Conservation (phyloP, 805 yeast species). For the Lachancea meyersii region DNA sequence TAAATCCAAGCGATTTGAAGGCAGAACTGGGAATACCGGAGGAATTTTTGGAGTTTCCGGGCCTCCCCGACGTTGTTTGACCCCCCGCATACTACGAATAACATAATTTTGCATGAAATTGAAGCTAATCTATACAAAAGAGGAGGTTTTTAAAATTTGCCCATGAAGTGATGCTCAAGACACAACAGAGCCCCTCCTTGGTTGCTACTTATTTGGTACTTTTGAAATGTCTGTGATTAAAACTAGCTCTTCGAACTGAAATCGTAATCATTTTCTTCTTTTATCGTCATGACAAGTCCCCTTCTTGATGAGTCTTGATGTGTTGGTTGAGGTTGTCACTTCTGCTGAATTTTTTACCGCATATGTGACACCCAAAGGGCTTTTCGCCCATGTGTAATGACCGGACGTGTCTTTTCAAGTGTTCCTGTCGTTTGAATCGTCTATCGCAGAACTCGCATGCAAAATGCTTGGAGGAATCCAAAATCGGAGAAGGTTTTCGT, state of each 20-base stretch:
- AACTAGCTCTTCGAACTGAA: not conserved
- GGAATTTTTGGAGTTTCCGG: slow-evolving; percentile 31
- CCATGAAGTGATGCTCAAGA: not conserved
- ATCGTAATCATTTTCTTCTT: not conserved
- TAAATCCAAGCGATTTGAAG: slow-evolving; percentile 29
- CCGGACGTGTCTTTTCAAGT: slow-evolving; percentile 65
- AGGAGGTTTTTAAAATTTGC: not conserved
- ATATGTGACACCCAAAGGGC: slow-evolving; percentile 57
- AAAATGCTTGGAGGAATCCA: slow-evolving; percentile 51
- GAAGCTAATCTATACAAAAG: not conserved
- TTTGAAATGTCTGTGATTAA: not conserved
- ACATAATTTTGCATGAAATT: not conserved
- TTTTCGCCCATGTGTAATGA: slow-evolving; percentile 68
- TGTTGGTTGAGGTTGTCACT: slow-evolving; percentile 64
- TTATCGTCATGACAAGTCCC: slow-evolving; percentile 2
- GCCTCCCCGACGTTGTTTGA: slow-evolving; percentile 1
- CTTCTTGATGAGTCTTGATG: slow-evolving; percentile 45
- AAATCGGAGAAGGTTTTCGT: slow-evolving; percentile 55
- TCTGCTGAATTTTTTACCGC: slow-evolving; percentile 60
- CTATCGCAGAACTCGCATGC: slow-evolving; percentile 61
- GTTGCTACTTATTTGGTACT: not conserved
- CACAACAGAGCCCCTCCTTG: not conserved
- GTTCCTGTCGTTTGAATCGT: slow-evolving; percentile 69
- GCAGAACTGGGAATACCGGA: slow-evolving; percentile 41
- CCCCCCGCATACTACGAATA: not conserved